Conservation (phyloP, 352 stramenopile genomes). For the Phytopythium oedochilum region DNA sequence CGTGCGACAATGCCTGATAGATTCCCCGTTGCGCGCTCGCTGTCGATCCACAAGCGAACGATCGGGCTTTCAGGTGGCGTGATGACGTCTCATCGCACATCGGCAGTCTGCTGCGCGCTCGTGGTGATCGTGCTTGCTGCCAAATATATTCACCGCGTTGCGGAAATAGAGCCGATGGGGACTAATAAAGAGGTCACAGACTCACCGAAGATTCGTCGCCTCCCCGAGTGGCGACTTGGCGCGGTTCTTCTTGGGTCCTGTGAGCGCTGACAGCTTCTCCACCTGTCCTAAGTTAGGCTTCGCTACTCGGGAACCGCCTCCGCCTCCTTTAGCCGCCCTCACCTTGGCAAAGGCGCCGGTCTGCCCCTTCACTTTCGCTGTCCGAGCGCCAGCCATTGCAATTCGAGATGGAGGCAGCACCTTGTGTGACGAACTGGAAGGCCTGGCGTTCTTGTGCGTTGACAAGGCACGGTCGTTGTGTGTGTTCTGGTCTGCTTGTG, state of each 20-base stretch:
- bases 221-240: slow-evolving; percentile 27
- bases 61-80: too few relatives aligned
- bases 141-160: slow-evolving; percentile 1
- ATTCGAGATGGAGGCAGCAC: neutral
- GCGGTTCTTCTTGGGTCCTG: slow-evolving; percentile 26
- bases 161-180: neutral
- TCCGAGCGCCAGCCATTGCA: neutral
- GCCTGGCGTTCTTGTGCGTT: slow-evolving; percentile 1
- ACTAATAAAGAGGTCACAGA: neutral
- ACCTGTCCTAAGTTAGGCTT: slow-evolving; percentile 8
- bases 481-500: neutral
- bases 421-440: neutral
- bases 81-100: too few relatives aligned
- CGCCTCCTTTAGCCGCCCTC: slow-evolving; percentile 8
- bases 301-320: slow-evolving; percentile 10
- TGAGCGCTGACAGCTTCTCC: slow-evolving; percentile 18
- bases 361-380: slow-evolving; percentile 10
- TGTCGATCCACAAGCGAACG: too few relatives aligned
- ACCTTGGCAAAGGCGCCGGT: slow-evolving; percentile 10
- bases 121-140: too few relatives aligned
- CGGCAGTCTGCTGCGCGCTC: too few relatives aligned
- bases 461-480: slow-evolving; percentile 1
- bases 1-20: too few relatives aligned
- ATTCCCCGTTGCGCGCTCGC: too few relatives aligned
- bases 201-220: slow-evolving; percentile 20